Evolutionary conservation across 176 grass and related monocot species (phyloP), one percentile per base, ranked within the genome.

Genomic region (Zoysia pacifica): DNA sequence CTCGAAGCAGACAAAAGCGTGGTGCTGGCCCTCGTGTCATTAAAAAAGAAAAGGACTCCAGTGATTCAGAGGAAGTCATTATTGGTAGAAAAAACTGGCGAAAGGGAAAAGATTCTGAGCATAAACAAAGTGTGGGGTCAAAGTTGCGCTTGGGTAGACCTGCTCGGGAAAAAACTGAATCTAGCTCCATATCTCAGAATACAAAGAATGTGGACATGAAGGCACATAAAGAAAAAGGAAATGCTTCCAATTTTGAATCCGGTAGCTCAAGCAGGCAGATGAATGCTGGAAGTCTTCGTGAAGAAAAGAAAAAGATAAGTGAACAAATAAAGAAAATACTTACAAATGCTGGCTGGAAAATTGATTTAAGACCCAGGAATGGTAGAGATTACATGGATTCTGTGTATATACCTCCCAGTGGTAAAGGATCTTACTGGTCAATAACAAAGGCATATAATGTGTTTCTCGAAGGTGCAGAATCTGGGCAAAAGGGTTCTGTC

Each of bases 371-470:
- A 84, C 92, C 92, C 53, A 90, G 97, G 65, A 87, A 88, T 70
- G 86, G 93, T 69, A 91, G 90, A 87, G 14, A 91, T 65, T 99
- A 99, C 87, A 48, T 75, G 67, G 97, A 99, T 76, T 89, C 87
- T 53, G 97, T 99, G 54, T 94, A 99, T 86, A 87, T 99, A 86
- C 80, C 88, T 89, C 97, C 97, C 76, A 82, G 56, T 78, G 97
- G 97, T 67, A 82, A 76, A 86, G 89, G 89, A 74, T 90, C 92
- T 75, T 94, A 93, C 78, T 99, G 97, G 97, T 99, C 97, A 73
- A 77, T 99, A 67, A 99, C 93, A 78, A 99, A 95, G 75, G 90
- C 97, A 62, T 99, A 99, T 76, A 52, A 73, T 49, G 47, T 42
- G 18, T 99, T 87, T 86, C 61, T 68, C 2, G 53, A 82, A 69